phyloP scores from a whole-genome alignment of 805 yeast species.

The Isabelozyma pseudorhagii region DNA sequence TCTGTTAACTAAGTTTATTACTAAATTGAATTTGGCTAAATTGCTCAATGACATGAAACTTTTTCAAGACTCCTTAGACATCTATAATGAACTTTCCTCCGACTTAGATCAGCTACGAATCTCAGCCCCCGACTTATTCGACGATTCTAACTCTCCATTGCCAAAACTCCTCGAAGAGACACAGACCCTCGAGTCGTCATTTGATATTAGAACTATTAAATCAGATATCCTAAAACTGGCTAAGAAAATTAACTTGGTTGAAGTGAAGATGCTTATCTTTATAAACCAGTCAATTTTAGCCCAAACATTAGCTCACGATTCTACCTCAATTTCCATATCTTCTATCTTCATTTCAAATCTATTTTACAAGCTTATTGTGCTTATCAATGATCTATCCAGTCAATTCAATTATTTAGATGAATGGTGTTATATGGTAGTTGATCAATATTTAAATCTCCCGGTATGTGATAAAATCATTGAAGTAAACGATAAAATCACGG shows the following conservation, averaged over 20 bases:
- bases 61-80: constrained; percentile 55
- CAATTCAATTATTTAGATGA: constrained; percentile 27
- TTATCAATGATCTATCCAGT: constrained; percentile 38
- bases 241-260: constrained; percentile 18
- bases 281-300: constrained; percentile 32
- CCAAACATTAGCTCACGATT: constrained; percentile 32
- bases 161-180: constrained; percentile 5
- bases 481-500: constrained; percentile 8
- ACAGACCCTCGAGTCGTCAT: constrained; percentile 8
- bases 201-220: constrained; percentile 3
- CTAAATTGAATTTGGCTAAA: constrained; percentile 50
- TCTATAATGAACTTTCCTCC: constrained; percentile 45
- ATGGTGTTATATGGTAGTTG: constrained; percentile 36
- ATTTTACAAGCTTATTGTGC: constrained; percentile 31
- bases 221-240: not conserved
- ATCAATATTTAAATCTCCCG: constrained; percentile 32
- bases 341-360: constrained; percentile 39
- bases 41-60: constrained; percentile 55
- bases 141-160: constrained; percentile 1
- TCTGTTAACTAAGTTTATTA: constrained; percentile 23
- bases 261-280: constrained; percentile 30
- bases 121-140: constrained; percentile 2
- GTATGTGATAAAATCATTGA: constrained; percentile 24
- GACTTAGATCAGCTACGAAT: constrained; percentile 10
- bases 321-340: constrained; percentile 38